Conservation (phyloP, 345 rosid species). For the Sonneratia caseolaris region DNA sequence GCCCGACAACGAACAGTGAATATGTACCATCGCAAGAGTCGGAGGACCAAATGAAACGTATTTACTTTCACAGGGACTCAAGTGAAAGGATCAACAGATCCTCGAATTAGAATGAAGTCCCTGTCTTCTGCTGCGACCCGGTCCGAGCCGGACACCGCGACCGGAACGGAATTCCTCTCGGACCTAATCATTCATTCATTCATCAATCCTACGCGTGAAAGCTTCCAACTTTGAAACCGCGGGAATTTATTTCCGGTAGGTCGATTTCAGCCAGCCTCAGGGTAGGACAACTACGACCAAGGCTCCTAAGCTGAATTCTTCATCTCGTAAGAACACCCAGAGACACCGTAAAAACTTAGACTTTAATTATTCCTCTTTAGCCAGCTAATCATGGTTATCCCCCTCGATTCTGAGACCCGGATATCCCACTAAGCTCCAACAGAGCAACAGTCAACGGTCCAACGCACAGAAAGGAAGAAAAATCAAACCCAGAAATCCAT, state of each 20-base stretch:
- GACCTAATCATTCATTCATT: background rate
- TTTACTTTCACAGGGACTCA: background rate
- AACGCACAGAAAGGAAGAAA: background rate
- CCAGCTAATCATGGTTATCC: slow-evolving; percentile 6
- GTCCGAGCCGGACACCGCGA: background rate
- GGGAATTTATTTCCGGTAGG: slow-evolving; percentile 1
- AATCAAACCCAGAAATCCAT: background rate
- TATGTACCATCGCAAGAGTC: too few relatives aligned
- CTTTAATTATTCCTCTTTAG: background rate
- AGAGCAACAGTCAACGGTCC: slow-evolving; percentile 9
- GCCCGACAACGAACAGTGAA: too few relatives aligned
- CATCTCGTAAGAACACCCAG: background rate
- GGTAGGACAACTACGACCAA: background rate
- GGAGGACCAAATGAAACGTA: background rate
- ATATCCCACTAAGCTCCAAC: background rate
- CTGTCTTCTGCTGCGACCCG: background rate
- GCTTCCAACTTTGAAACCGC: slow-evolving; percentile 5
- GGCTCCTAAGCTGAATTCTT: background rate
- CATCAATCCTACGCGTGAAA: background rate
- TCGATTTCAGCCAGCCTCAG: background rate
- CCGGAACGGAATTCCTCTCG: background rate
- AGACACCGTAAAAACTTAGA: background rate
- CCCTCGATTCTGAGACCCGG: background rate
- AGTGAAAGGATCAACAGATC: background rate
- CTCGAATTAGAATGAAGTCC: background rate